Percentiles rank a stretch among this genome's conserved stretches.
These are phyloP conservation scores for Septoria linicola DNA, from an alignment of 2,329 filamentous ascomycete genomes.

Conservation along the genomic window DNA sequence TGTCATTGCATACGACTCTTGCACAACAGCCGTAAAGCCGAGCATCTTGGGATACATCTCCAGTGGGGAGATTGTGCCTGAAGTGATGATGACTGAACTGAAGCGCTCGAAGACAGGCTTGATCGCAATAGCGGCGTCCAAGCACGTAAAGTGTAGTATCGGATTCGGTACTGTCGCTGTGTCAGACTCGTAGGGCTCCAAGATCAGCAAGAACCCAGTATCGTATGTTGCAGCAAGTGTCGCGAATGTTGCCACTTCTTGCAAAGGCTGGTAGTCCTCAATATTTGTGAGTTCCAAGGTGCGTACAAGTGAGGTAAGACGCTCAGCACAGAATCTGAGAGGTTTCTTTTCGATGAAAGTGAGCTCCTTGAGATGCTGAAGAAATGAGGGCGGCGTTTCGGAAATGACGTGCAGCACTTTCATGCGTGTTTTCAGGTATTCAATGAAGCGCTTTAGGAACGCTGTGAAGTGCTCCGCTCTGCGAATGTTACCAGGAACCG, in stretches of 20 bases:
- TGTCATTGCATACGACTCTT: conserved; percentile 97
- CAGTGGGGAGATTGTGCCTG: conserved; percentile 90
- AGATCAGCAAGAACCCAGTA: conserved; percentile 88
- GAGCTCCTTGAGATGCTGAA: conserved; percentile 87
- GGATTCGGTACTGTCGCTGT: conserved; percentile 94
- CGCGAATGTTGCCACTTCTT: conserved; percentile 96
- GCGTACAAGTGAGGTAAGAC: conserved; percentile 87
- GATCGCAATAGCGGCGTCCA: conserved; percentile 96
- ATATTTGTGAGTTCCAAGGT: conserved; percentile 96
- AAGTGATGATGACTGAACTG: conserved; percentile 97
- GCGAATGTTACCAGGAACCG: conserved; percentile 92
- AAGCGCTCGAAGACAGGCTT: conserved; percentile 97
- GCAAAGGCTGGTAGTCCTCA: conserved; percentile 93
- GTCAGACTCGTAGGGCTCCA: conserved; percentile 97
- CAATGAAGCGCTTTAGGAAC: conserved; percentile 94
- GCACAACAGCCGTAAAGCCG: conserved; percentile 84
- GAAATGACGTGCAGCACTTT: conserved; percentile 97
- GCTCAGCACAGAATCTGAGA: conserved; percentile 88
- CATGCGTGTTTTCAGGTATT: conserved; percentile 94
- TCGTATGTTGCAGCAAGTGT: conserved; percentile 96
- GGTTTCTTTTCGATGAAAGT: conserved; percentile 98
- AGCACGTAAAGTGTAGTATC: conserved; percentile 92
- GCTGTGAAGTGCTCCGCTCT: conserved; percentile 93
- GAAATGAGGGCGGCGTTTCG: conserved; percentile 90
- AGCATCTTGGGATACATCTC: conserved; percentile 99